Base-by-base conservation (phyloP, 2,329 filamentous ascomycete genomes). In the Neurospora sp. region DNA sequence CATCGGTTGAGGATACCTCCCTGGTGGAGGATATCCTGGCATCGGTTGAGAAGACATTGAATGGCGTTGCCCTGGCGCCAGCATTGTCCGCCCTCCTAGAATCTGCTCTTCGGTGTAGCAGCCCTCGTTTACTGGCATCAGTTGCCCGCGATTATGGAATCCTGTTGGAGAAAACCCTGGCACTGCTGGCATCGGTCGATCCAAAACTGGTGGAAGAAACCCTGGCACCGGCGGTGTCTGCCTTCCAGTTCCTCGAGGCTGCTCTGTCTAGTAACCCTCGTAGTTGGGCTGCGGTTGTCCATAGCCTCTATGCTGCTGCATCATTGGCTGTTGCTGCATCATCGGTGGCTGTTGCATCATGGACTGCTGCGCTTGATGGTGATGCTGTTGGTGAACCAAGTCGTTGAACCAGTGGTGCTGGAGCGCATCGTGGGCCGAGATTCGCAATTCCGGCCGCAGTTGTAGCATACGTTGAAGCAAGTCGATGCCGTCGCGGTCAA, bases 401-500 rank as follows among this genome's bases (percentile, higher is more conserved):
- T 95, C 92, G 73, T 85, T 87, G 82, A 99, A 99, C 96, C 96
- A 99, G 0, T 91, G 92, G 79, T 99, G 96, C 75, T 91, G 87
- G 52, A 98, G 84, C 3, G 96, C 94, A 73, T 97, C 93, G 68
- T 90, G 86, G 1, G 96, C 96, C 75, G 91, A 94, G 78, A 97
- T 92, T 69, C 96, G 89, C 81, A 97, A 89, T 81, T 99, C 96
- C 0, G 96, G 96, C 39, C 94, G 88, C 69, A 98, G 84, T 79
- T 98, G 95, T 38, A 99, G 87, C 93, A 99, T 97, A 72, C 91
- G 87, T 77, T 91, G 90, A 73, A 99, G 84, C 67, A 99, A 84
- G 78, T 97, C 93, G 76, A 99, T 89, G 9, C 95, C 96, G 11
- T 91, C 84, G 19, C 89, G 89, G 77, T 99, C 96, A 76, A 99